These are phyloP conservation scores for Populus davidiana DNA, from an alignment of 345 rosid species.

Conservation along the genomic window DNA sequence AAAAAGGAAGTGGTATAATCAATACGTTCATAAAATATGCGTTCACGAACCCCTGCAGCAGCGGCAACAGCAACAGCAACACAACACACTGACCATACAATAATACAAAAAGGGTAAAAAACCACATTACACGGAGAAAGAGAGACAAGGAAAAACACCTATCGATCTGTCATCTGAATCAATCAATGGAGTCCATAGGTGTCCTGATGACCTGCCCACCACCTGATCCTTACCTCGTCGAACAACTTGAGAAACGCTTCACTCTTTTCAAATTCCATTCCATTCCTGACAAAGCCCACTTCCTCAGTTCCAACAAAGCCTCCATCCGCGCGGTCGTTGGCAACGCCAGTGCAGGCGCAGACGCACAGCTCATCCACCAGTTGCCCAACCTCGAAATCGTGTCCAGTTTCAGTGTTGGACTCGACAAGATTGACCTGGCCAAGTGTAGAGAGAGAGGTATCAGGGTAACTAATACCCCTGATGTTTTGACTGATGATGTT, in stretches of 20 bases:
- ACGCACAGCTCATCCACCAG: slow-evolving; percentile 58
- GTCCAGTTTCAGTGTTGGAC: slow-evolving; percentile 70
- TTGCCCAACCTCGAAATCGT: slow-evolving; percentile 75
- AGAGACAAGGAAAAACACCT: background rate
- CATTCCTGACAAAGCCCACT: slow-evolving; percentile 36
- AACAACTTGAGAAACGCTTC: slow-evolving; percentile 69
- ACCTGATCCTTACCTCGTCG: slow-evolving; percentile 51
- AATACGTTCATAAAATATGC: too few relatives aligned
- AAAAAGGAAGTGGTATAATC: too few relatives aligned
- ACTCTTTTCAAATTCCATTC: slow-evolving; percentile 53
- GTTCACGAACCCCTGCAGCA: too few relatives aligned
- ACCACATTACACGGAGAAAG: background rate
- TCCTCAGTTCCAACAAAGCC: slow-evolving; percentile 36
- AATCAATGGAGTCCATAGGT: slow-evolving; percentile 59
- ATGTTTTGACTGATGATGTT: slow-evolving; percentile 79
- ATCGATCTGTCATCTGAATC: background rate
- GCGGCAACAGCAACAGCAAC: too few relatives aligned
- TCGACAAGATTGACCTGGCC: slow-evolving; percentile 75
- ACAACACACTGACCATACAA: too few relatives aligned
- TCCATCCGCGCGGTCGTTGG: slow-evolving; percentile 84
- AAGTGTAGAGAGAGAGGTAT: slow-evolving; percentile 69
- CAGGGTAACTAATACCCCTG: slow-evolving; percentile 83
- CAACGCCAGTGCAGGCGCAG: slow-evolving; percentile 51
- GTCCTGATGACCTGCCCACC: slow-evolving; percentile 72
- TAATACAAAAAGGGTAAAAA: too few relatives aligned